Evolutionary conservation across 495 filamentous ascomycete genomes (phyloP), one percentile per base, ranked within the genome.

Genomic region (Penicillium fimorum): DNA sequence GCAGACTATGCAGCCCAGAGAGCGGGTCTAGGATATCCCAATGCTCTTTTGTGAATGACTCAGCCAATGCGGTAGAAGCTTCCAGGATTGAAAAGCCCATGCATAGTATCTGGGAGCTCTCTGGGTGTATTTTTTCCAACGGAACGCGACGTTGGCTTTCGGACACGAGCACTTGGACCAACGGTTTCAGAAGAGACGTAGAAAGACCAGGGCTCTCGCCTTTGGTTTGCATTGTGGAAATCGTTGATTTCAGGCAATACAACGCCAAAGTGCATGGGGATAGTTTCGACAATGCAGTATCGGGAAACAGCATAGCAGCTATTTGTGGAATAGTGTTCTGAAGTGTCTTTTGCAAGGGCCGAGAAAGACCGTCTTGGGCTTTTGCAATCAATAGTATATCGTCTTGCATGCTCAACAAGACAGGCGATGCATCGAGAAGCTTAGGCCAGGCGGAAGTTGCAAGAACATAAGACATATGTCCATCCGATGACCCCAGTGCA

Each of bases 21-120:
- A 79, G 70, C 22, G 59, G 57, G 13, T 53, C 41, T 15, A 77
- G 47, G 7, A 62, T 56, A 52, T 61, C 53, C 52, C 54, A 60
- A 20, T 74, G 56, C 6, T 65, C 63, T 25, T 62, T 4, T 35
- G 57, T 51, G 27, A 67, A 56, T 1, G 62, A 56, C 7, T 55
- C 66, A 9, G 65, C 57, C 32, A 69, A 58, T 2, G 66, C 59
- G n/a, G 67, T 80, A 60, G 79, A 82, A 2, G 81, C 79, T 61
- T 91, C 89, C 9, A 91, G 62, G n/a, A 87, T 81, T 0, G 85
- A 87, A 15, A 91, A 68, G 11, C 77, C 68, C 35, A 82, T 58
- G 46, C 37, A 47, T 12, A 75, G 29, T 0, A 64, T 38, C 25
- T 65, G 60, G 17, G 60, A 72, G 11, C 49, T 35, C 1, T 62